Base-by-base conservation (phyloP, 306 rosid genomes). In the Mimosa bimucronata region DNA sequence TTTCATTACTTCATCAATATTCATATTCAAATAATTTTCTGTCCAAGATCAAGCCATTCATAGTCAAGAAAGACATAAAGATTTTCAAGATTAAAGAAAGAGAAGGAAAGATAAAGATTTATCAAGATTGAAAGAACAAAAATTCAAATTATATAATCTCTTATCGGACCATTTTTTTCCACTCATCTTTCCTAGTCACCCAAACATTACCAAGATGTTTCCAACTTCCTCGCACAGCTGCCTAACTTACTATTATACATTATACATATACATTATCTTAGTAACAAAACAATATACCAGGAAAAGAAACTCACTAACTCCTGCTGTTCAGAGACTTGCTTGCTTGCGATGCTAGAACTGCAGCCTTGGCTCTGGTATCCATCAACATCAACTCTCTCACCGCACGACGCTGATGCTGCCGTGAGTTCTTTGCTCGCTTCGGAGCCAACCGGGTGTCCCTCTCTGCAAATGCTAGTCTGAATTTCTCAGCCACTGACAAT, bases 401-500 rank as follows among this genome's bases (percentile, higher is more conserved):
- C 0, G 94, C 98, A 23, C 97, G 96, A 14, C 98, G 90, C 77
- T 86, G 97, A 58, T 86, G 95, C 69, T 95, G 98, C 82, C 98
- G 92, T 0, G 94, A 93, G 76, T 95, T 95, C 77, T 92, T 92
- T 11, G 98, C 98, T 72, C 98, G 86, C 79, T 95, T 92, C 3
- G 95, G 97, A 73, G 98, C 98, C 67, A 91, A 84, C 34, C 94
- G 88, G 21, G 69, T 90, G 77, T 95, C 98, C 83, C 97, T 90
- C 86, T 95, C 98, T n/a, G 16, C 91, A 82, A 95, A 95, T 28
- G 98, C 98, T 55, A 91, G 95, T 68, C 94, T 91, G 84, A 95
- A 95, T 76, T 89, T 92, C 77, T 95, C 98, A 48, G 98, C 98
- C 46, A 92, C 30, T 6, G 98, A 89, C 87, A 95, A 82, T 69